These are phyloP conservation scores for Sordaria brevicollis DNA, from an alignment of 495 filamentous ascomycete genomes.

Conservation along the genomic window DNA sequence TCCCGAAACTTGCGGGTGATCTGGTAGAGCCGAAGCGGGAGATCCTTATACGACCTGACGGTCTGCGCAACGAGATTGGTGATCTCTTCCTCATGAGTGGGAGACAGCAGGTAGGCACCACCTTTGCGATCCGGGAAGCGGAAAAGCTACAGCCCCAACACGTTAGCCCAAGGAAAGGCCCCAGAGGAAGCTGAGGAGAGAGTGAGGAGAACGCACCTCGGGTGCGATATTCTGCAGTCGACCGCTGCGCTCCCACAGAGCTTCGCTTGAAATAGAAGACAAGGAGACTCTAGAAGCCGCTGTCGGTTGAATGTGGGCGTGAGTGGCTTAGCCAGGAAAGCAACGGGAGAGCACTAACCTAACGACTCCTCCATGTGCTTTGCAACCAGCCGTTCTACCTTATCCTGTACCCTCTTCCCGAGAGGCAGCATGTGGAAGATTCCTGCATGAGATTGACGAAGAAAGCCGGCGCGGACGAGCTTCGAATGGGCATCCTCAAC, in stretches of 20 bases:
- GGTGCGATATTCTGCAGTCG: conserved; percentile 27
- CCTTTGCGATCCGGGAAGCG: conserved; percentile 71
- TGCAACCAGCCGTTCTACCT: conserved; percentile 75
- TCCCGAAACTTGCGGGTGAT: conserved; percentile 92
- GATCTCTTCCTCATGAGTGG: conserved; percentile 96
- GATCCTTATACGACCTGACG: conserved; percentile 74
- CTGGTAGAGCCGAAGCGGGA: conserved; percentile 85
- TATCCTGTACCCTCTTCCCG: conserved; percentile 81
- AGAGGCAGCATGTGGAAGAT: conserved; percentile 90
- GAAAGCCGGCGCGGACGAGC: conserved; percentile 66
- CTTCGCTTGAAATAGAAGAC: conserved; percentile 78
- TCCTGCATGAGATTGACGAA: conserved; percentile 80
- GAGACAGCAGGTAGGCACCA: conserved; percentile 65
- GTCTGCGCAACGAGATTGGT: conserved; percentile 64
- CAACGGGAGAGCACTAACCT: conserved; percentile 36
- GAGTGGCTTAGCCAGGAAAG: not conserved
- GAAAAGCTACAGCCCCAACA: conserved; percentile 52
- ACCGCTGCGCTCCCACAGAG: conserved; percentile 61
- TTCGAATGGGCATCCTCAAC: conserved; percentile 61
- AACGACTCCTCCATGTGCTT: conserved; percentile 71
- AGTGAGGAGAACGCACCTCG: conserved; percentile 25
- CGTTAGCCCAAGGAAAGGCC: conserved; percentile 3
- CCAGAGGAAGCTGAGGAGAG: not conserved
- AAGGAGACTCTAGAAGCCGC: conserved; percentile 82
- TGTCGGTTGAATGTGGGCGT: conserved; percentile 17